Evolutionary conservation across 225 moss, liverwort and hornwort genomes (phyloP), one percentile per base, ranked within the genome.

Genomic region (Physcomitrellopsis africana): DNA sequence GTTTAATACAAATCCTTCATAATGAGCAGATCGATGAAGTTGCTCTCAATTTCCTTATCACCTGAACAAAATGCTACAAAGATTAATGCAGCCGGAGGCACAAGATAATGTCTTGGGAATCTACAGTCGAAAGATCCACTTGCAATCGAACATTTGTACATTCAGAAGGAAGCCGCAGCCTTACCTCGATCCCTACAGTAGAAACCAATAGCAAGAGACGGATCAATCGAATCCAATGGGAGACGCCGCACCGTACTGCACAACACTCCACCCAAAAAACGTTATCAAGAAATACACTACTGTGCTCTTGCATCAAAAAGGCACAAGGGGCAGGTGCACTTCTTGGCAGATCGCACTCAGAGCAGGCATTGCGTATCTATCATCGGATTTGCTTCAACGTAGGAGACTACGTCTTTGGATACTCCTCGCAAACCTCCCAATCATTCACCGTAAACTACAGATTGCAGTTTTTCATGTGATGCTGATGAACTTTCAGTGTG

Each of bases 141-240:
- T 70, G 44, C 63, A 42, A 27, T 44, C 27, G 20, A 43, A 41
- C 53, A 29, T 8, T 29, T 3, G 10, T 13, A 53, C 10, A 48
- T 48, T 43, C 53, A 70, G 71, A 44, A 67, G 70, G 57, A 67
- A 49, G 75, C 42, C 0, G 70, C 56, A 63, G 32, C 43, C 75
- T 22, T 84, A 96, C 96, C 93, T 69, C 85, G 81, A 68, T 90
- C 76, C 79, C 86, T 87, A 78, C 99, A 99, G 64, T 99, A 99
- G 77, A 99, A 99, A 8, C 99, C 99, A 74, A 99, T 93, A 47
- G 94, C 93, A 68, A 99, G 89, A 23, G 99, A 99, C 29, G 95
- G 93, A 83, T 99, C 99, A 47, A 99, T 94, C 48, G 92, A 82
- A 43, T 99, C 99, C 59, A 99, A 74, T 14, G 93, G 91, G 82